Evolutionary conservation across 495 filamentous ascomycete genomes (phyloP).

Genomic region (Aspergillus cavernicola): DNA sequence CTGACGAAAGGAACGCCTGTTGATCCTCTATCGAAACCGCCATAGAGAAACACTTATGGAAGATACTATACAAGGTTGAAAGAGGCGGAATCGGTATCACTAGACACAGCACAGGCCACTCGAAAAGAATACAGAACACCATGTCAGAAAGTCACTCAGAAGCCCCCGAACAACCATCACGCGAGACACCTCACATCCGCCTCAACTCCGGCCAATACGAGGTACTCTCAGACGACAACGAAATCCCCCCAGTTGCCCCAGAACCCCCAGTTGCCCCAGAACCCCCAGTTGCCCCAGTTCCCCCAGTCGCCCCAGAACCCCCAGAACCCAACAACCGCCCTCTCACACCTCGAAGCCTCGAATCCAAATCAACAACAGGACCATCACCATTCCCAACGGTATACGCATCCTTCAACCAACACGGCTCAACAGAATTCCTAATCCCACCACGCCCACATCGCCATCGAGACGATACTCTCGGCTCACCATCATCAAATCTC

Average conservation of each 20-base stretch:
- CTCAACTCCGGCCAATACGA: constrained; percentile 58
- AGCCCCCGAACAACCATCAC: background rate
- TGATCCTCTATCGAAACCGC: too few species aligned
- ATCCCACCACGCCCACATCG: constrained; percentile 51
- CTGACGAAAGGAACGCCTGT: too few species aligned
- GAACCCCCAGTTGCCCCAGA: constrained; percentile 17
- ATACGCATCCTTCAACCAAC: constrained; percentile 23
- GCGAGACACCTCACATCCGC: constrained; percentile 43
- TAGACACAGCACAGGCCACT: background rate
- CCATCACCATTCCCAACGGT: constrained; percentile 20
- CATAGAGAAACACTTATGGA: too few species aligned
- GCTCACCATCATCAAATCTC: constrained; percentile 43
- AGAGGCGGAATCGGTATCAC: background rate
- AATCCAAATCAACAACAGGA: constrained; percentile 16
- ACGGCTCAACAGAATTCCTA: constrained; percentile 58
- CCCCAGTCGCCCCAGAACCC: constrained; percentile 17
- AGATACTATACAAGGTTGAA: background rate
- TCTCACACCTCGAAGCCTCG: constrained; percentile 12
- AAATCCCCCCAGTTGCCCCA: constrained; percentile 16
- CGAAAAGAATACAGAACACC: background rate
- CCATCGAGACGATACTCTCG: constrained; percentile 39
- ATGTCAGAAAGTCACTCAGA: constrained; percentile 12
- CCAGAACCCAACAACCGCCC: too few species aligned
- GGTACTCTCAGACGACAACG: constrained; percentile 33
- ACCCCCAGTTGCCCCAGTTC: too few species aligned